Evolutionary conservation across 2,329 filamentous ascomycete species (phyloP), one percentile per base, ranked within the genome.

Genomic region (Fusarium xylarioides): DNA sequence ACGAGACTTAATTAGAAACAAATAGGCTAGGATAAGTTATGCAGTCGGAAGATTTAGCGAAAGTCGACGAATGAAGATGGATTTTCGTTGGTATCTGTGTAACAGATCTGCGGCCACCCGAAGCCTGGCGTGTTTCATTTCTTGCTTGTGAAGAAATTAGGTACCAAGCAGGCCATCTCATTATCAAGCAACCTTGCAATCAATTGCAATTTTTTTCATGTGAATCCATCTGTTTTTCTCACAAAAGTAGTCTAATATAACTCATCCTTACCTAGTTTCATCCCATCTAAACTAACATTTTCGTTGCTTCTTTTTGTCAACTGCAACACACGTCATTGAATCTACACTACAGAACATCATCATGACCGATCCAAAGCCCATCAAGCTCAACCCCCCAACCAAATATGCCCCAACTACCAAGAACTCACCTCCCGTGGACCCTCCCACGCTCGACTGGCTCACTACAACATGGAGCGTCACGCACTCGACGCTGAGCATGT

Each of bases 401-500:
- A 87, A 86, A 75, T 89, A 89, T 77, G 67, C 74, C n/a, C 56
- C 70, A n/a, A 61, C 67, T 19, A 53, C 81, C 59, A 55, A 75
- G 65, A 35, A 73, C 43, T 70, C 78, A 30, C 68, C 79, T 43
- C 38, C 79, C 53, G 84, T 80, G 19, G 72, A 84, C 3, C 90
- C 91, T 9, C 79, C 87, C 6, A 69, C 66, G 5, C 80, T 90
- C 32, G 81, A 86, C 64, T 93, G 88, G 86, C 87, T 94, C 50
- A 82, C 86, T 58, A 85, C 91, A 68, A 92, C 89, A 66, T 95
- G 92, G 92, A 84, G 88, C 75, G 91, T 95, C 63, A 93, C 92
- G 16, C 91, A 94, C 83, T 93, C 91, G 9, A 93, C 92, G 10
- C 89, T 95, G 16, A 84, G 88, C 71, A 95, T 96, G 92, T 97